Evolutionary conservation across 176 grass and related monocot species (phyloP).

Genomic region (Avena atlantica): DNA sequence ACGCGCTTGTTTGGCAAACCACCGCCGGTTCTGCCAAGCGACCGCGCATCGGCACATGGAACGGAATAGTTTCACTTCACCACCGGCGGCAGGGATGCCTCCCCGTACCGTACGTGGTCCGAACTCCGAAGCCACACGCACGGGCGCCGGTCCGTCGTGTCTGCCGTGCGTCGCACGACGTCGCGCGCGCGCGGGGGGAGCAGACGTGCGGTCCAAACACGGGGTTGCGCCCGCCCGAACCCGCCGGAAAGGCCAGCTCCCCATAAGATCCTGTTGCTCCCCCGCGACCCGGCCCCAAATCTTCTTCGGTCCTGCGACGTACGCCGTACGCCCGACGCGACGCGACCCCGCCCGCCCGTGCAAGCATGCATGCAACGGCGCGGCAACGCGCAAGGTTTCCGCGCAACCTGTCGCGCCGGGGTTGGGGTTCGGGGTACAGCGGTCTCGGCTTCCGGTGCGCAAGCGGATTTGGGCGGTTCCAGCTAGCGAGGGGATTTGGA

Average conservation of each 20-base stretch:
- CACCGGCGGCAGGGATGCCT: too few species aligned
- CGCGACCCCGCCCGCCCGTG: neutral
- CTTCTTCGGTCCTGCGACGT: neutral
- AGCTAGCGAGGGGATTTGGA: conserved; percentile 45
- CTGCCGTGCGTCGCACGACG: conserved; percentile 1
- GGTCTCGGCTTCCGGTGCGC: neutral
- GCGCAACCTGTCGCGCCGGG: neutral
- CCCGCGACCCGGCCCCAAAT: too few species aligned
- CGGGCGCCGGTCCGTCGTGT: neutral
- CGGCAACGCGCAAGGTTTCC: neutral
- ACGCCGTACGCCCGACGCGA: neutral
- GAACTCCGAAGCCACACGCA: neutral
- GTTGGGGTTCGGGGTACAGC: neutral
- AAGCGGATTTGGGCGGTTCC: conserved; percentile 48
- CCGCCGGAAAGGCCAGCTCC: neutral
- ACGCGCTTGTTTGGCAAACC: too few species aligned
- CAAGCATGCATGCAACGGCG: conserved; percentile 12
- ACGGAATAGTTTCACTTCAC: too few species aligned
- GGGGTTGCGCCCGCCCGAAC: conserved; percentile 14
- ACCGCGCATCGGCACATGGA: neutral
- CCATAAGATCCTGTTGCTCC: conserved; percentile 28
- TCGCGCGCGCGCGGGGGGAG: neutral
- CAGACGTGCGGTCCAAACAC: conserved; percentile 28
- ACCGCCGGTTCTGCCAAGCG: neutral
- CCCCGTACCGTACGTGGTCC: too few species aligned